Evolutionary conservation across 345 rosid genomes (phyloP).

Genomic region (Raphanus raphanistrum): DNA sequence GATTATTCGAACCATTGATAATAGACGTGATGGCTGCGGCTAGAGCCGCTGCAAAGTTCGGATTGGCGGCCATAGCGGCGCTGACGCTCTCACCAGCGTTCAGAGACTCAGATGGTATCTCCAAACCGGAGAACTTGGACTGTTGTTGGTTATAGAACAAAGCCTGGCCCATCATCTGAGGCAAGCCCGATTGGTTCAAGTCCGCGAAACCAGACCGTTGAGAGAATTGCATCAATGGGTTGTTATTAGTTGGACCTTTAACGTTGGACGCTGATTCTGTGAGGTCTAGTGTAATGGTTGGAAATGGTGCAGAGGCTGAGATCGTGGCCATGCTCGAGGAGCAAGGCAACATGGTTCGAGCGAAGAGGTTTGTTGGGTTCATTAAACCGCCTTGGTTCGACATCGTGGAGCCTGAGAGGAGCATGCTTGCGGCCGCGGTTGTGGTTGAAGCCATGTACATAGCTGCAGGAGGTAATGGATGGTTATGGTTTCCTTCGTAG

Average conservation of each 20-base stretch:
- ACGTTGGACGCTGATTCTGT: conserved; percentile 41
- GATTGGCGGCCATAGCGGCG: conserved; percentile 71
- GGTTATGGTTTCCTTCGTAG: conserved; percentile 95
- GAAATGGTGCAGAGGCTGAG: conserved; percentile 96
- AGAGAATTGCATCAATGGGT: conserved; percentile 41
- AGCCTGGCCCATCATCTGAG: conserved; percentile 66
- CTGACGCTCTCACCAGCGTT: conserved; percentile 54
- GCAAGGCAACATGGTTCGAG: conserved; percentile 75
- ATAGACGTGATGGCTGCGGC: conserved; percentile 95
- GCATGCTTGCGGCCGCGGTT: conserved; percentile 80
- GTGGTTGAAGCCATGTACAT: conserved; percentile 92
- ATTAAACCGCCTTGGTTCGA: conserved; percentile 68
- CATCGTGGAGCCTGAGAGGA: conserved; percentile 78
- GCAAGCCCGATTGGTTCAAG: conserved; percentile 35
- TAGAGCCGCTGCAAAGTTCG: conserved; percentile 89
- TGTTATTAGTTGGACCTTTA: conserved; percentile 42
- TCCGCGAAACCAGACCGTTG: conserved; percentile 33
- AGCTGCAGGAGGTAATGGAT: conserved; percentile 91
- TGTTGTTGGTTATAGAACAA: conserved; percentile 58
- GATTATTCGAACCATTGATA: conserved; percentile 50
- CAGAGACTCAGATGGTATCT: conserved; percentile 45
- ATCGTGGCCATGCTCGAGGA: conserved; percentile 95
- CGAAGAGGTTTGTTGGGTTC: conserved; percentile 64
- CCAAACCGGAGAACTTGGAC: conserved; percentile 85
- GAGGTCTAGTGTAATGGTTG: conserved; percentile 92